Evolutionary conservation across 768 basidiomycete genomes (phyloP), one percentile per base, ranked within the genome.

Genomic region (Clathrus columnatus): DNA sequence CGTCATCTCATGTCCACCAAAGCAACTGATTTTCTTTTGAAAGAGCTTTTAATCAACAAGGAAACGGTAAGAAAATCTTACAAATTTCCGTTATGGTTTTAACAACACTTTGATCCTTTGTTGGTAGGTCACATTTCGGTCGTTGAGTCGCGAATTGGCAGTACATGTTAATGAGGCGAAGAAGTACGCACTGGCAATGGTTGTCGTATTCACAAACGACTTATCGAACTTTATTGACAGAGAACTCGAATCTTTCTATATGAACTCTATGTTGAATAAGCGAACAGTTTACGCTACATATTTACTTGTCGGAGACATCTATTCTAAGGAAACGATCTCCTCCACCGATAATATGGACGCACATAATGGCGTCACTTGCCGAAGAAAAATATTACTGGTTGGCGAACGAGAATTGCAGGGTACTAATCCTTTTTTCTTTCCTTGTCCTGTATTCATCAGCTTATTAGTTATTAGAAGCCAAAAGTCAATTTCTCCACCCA

Each of bases 121-220:
- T 27, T 42, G 11, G 26, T 57, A 91, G 88, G 85, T 91, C 56
- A 91, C 89, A 4, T 91, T 80, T 67, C 78, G 88, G 32, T 82
- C 80, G 4, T 73, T 91, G 48, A 90, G 89, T 62, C 78, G 86
- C 59, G 79, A 78, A 41, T 74, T 87, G 44, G 73, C 74, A 0
- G 74, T 91, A 51, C 84, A 90, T 62, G 87, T 90, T 62, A 87
- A 89, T 66, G 69, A 70, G 32, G 88, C 89, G 18, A 91, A 90
- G 65, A 85, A 82, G 89, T 90, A 57, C 62, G 77, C 50, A 49
- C 17, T 41, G 52, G 20, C 17, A 8, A 18, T 26, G 14, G 18
- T 1, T 27, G 4, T 28, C n/a, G 27, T 7, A 10, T 36, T 36
- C 17, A 41, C 26, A 7, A 43, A 8, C 27, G 10, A 30, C 26